Percentiles rank a stretch among this genome's conserved stretches.
Evolutionary conservation across 2,329 filamentous ascomycete genomes (phyloP).

Genomic region (Alternaria viburni): DNA sequence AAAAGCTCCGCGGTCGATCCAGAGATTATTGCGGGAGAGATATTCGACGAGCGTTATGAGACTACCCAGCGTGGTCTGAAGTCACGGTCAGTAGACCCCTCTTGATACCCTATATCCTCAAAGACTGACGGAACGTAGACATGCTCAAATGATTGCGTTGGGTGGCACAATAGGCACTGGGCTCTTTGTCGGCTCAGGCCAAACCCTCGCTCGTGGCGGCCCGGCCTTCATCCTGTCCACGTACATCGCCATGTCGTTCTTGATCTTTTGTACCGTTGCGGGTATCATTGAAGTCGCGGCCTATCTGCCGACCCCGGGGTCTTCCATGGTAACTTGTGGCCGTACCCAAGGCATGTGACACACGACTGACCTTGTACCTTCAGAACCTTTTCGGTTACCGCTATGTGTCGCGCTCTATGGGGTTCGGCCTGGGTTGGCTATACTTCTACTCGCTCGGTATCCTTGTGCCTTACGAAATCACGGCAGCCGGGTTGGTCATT

Average conservation of each 20-base stretch:
- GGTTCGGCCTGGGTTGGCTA: slow-evolving; percentile 35
- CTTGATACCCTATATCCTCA: background rate
- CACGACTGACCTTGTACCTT: background rate
- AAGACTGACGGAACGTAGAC: slow-evolving; percentile 54
- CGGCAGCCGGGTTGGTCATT: slow-evolving; percentile 47
- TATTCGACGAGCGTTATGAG: slow-evolving; percentile 45
- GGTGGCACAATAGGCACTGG: slow-evolving; percentile 66
- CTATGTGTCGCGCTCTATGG: slow-evolving; percentile 67
- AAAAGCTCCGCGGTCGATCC: slow-evolving; percentile 32
- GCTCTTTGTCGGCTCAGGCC: slow-evolving; percentile 65
- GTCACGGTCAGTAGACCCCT: slow-evolving; percentile 38
- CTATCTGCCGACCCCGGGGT: slow-evolving; percentile 64
- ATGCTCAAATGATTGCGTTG: slow-evolving; percentile 66
- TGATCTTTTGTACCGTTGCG: slow-evolving; percentile 34
- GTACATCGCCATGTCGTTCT: slow-evolving; percentile 39
- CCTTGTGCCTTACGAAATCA: slow-evolving; percentile 44
- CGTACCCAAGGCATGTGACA: background rate
- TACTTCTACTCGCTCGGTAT: slow-evolving; percentile 41
- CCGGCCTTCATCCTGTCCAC: slow-evolving; percentile 39
- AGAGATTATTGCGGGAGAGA: slow-evolving; percentile 35
- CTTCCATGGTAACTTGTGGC: slow-evolving; percentile 48
- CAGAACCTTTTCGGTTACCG: slow-evolving; percentile 55
- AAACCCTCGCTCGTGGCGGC: slow-evolving; percentile 52
- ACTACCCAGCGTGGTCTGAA: slow-evolving; percentile 50
- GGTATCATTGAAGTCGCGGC: slow-evolving; percentile 57